Base-by-base conservation (phyloP, 2,329 filamentous ascomycete species). In the Ophiostoma quercus region DNA sequence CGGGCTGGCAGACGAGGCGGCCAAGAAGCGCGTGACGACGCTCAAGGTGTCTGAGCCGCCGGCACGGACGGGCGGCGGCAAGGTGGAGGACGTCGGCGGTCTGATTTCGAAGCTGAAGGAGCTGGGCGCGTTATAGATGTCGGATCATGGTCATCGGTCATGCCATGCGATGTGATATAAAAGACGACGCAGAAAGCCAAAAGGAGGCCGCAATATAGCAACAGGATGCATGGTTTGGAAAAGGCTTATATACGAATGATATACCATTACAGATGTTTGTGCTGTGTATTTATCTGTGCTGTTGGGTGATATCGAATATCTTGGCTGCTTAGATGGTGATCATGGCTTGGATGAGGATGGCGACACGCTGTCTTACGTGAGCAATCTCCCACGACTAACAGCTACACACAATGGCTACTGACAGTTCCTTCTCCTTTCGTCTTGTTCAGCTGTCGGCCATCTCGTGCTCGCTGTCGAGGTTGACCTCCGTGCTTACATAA, bases 31-130 rank as follows among this genome's bases (percentile, higher is more conserved):
- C 76, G 81, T 99, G 79, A 97, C 95, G 88, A 91, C 92, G 69
- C 77, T 98, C 75, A 95, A 95, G 86, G 94, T 99, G 74, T 88
- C 86, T 67, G 95, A 99, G 83, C 95, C 95, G 69, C 86, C 92
- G 67, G 83, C 91, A 73, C 87, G 95, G 80, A 88, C 97, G 82
- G 95, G 95, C 57, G 95, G 95, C 76, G 93, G 92, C 75, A 99
- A 98, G 88, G 95, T 99, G 25, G 93, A 97, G 77, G 91, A 97
- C 83, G 95, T 99, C 29, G 93, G 96, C 80, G 93, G 94, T n/a
- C 87, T 99, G 80, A 89, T 99, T 76, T 81, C 86, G 71, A 97
- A 95, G 86, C 84, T 99, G 78, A 98, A 98, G 87, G 94, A 99
- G 83, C 83, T 99, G 74, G 95, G 95, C 75, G 95, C 94, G 73